phyloP scores from a whole-genome alignment of 345 rosid genomes.

The Eucalyptus melliodora region DNA sequence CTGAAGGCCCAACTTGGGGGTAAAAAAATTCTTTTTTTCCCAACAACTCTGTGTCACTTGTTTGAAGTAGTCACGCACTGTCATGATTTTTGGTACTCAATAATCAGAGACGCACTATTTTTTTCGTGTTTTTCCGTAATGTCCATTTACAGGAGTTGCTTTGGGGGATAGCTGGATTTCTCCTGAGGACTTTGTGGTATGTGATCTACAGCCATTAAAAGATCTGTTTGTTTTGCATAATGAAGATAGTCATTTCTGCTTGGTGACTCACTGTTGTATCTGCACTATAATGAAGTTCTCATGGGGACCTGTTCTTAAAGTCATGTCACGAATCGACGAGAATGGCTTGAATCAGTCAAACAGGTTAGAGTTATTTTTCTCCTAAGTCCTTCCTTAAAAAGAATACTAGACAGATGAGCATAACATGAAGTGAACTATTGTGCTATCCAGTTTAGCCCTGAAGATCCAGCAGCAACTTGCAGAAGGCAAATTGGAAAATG shows the following conservation, averaged over 20 bases:
- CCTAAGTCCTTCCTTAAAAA: not conserved
- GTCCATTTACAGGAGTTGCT: slow-evolving; percentile 15
- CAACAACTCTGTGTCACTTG: not conserved
- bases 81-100: not conserved
- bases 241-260: not conserved
- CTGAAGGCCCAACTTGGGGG: slow-evolving; percentile 32
- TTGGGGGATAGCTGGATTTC: slow-evolving; percentile 47
- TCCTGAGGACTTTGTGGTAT: slow-evolving; percentile 31
- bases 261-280: not conserved
- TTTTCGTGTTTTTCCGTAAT: not conserved
- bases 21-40: not conserved
- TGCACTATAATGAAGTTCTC: slow-evolving; percentile 5
- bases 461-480: slow-evolving; percentile 17
- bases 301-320: slow-evolving; percentile 38
- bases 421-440: not conserved
- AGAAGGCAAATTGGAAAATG: slow-evolving; percentile 8
- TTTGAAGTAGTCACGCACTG: not conserved
- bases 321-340: slow-evolving; percentile 17
- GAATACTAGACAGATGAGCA: not conserved
- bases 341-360: slow-evolving; percentile 14
- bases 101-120: not conserved
- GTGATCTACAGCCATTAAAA: not conserved
- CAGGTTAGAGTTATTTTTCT: not conserved
- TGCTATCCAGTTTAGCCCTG: slow-evolving; percentile 7
- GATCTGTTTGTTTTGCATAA: not conserved